Evolutionary conservation across 805 yeast species (phyloP).

Genomic region (Lachancea thermotolerans): DNA sequence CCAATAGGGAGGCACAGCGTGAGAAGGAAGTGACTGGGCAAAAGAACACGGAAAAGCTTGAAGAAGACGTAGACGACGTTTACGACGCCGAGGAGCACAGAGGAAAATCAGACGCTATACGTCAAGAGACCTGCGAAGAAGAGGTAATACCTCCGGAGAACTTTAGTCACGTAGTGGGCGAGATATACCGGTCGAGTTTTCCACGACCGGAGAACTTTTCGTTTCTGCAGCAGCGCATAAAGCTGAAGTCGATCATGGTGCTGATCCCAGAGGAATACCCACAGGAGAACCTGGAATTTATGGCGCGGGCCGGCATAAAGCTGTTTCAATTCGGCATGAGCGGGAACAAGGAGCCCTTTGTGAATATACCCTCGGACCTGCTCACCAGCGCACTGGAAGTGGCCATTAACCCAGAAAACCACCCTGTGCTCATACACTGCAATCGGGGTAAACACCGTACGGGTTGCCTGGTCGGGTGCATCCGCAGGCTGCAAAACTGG

Average conservation of each 20-base stretch:
- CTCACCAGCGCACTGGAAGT: constrained; percentile 77
- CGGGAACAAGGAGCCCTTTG: constrained; percentile 94
- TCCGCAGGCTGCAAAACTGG: constrained; percentile 87
- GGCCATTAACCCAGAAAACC: constrained; percentile 77
- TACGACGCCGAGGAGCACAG: constrained; percentile 18
- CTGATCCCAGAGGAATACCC: constrained; percentile 92
- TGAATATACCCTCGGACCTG: constrained; percentile 58
- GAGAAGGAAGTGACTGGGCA: background rate
- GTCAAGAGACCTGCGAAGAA: background rate
- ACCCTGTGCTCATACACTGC: constrained; percentile 89
- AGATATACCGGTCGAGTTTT: constrained; percentile 81
- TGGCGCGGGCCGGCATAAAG: constrained; percentile 52
- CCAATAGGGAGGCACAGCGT: background rate
- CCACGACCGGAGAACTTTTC: constrained; percentile 80
- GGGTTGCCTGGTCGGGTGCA: constrained; percentile 91
- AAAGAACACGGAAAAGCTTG: constrained; percentile 1
- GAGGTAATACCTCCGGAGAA: constrained; percentile 70
- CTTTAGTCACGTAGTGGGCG: constrained; percentile 73
- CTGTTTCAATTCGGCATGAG: constrained; percentile 87
- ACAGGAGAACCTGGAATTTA: constrained; percentile 58
- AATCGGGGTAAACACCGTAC: constrained; percentile 96
- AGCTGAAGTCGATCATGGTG: constrained; percentile 69
- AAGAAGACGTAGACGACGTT: constrained; percentile 23
- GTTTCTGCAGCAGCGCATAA: constrained; percentile 50
- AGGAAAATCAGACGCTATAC: constrained; percentile 13